Base-by-base conservation (phyloP, 495 filamentous ascomycete species). In the Aspergillus carlsbadensis region DNA sequence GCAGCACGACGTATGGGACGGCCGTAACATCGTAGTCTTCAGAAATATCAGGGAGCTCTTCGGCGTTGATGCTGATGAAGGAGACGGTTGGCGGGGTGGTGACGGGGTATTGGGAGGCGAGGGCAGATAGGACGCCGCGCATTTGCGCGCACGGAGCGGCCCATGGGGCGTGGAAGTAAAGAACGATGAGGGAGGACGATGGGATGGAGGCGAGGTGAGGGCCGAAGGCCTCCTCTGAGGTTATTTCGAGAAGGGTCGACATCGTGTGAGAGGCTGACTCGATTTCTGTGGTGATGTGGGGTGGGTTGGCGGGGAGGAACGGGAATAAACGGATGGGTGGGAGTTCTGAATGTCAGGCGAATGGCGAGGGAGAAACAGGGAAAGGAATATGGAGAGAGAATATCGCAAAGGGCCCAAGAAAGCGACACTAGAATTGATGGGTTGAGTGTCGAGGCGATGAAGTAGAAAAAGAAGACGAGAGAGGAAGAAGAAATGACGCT, bases 161-260 rank as follows among this genome's bases (percentile, higher is more conserved):
- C 94, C 95, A 98, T 63, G 91, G 87, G 0, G 95, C 89, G 73
- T 96, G 87, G 77, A 98, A 98, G 69, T 91, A 96, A 63, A 96
- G 81, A 62, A 96, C 83, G 45, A 89, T 74, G 34, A 96, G 82
- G 10, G 87, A 80, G 6, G 84, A 78, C 5, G 85, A 62, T 0
- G 89, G 82, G 14, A 92, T 79, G 17, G 84, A 76, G 45, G 78
- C 70, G 52, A 89, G 68, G 67, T 88, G 78, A 33, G 79, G 62
- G 35, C 80, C 69, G 82, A 94, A 98, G 60, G 81, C 82, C 54
- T 78, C 72, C 56, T 87, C 83, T 51, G 77, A 81, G 44, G 76
- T 80, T 74, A 96, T 89, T 70, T 91, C 87, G 59, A 77, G 80
- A 64, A 96, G 78, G 20, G 79, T 81, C 58, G 88, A 89, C 88